These are phyloP conservation scores for Cyberlindnera nakhonratchasimensis DNA, from an alignment of 805 yeast genomes.

Conservation along the genomic window DNA sequence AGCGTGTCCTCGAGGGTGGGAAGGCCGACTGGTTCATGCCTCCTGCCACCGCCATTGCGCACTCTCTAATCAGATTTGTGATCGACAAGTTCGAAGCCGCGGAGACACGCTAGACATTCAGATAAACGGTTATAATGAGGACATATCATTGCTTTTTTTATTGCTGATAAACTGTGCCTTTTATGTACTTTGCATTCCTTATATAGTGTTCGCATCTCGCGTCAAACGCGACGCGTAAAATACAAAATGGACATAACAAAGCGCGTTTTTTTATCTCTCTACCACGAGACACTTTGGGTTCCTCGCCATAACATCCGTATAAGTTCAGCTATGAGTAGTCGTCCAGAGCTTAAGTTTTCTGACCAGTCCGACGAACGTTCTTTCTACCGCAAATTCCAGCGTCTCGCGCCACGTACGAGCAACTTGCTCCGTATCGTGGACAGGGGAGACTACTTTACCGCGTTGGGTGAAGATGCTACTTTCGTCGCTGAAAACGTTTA, in stretches of 20 bases:
- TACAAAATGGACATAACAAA: too few species aligned
- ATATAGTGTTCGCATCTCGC: too few species aligned
- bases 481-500: conserved; percentile 81
- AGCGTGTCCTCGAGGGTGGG: conserved; percentile 22
- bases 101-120: background rate
- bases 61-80: conserved; percentile 25
- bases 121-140: too few species aligned
- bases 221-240: too few species aligned
- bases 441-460: conserved; percentile 76
- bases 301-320: too few species aligned
- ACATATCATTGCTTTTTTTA: too few species aligned
- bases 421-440: conserved; percentile 71
- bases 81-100: conserved; percentile 12
- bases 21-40: conserved; percentile 27
- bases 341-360: conserved; percentile 57
- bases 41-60: conserved; percentile 28
- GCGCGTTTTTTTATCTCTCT: too few species aligned
- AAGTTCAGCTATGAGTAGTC: conserved; percentile 23
- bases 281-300: too few species aligned
- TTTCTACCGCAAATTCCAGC: conserved; percentile 45
- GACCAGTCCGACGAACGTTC: conserved; percentile 49
- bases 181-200: too few species aligned
- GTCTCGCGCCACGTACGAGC: conserved; percentile 44
- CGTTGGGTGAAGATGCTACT: conserved; percentile 71
- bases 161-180: too few species aligned